Base-by-base conservation (phyloP, 495 filamentous ascomycete species). In the Tricharina praecox region DNA sequence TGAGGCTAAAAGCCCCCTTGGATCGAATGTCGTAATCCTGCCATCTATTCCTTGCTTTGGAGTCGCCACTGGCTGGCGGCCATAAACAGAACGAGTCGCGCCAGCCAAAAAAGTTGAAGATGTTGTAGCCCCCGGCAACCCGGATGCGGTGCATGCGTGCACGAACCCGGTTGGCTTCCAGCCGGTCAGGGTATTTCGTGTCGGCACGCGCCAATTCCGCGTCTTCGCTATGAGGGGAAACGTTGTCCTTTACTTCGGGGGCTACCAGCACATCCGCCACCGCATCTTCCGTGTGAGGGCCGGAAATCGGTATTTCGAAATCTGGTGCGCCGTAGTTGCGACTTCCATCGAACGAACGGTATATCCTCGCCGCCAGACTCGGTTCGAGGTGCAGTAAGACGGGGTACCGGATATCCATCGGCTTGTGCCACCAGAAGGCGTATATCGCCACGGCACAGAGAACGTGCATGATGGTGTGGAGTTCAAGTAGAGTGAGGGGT, bases 381-480 rank as follows among this genome's bases (percentile, higher is more conserved):
- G 7, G 28, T 13, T 32, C 7, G 28, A 32, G 28, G 28, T 13
- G 7, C 28, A 32, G 28, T 7, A 32, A 7, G 13, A 32, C 13
- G 13, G 28, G 28, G 28, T 32, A 32, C 7, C 28, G 28, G 13
- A 54, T 49, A 26, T 51, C 38, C 28, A 39, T 20, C 0, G 61
- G 61, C 18, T 63, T 62, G 11, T 51, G 26, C 60, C 56, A 62
- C 60, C 60, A 62, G 38, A 60, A 36, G 5, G 30, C 9, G 34
- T 62, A 62, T 26, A 38, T 47, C 3, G 28, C 11, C 3, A 15
- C 34, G 5, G 49, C 18, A 3, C 63, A 66, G 3, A 60, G 2
- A 16, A 66, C 62, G 48, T 68, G 64, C 0, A 59, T 57, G 26
- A 66, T 50, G 1, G 58, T 64, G 48, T 66, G 62, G 3, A 67